phyloP scores from a whole-genome alignment of 2,329 filamentous ascomycete genomes.

The Colletotrichum echinochloae region DNA sequence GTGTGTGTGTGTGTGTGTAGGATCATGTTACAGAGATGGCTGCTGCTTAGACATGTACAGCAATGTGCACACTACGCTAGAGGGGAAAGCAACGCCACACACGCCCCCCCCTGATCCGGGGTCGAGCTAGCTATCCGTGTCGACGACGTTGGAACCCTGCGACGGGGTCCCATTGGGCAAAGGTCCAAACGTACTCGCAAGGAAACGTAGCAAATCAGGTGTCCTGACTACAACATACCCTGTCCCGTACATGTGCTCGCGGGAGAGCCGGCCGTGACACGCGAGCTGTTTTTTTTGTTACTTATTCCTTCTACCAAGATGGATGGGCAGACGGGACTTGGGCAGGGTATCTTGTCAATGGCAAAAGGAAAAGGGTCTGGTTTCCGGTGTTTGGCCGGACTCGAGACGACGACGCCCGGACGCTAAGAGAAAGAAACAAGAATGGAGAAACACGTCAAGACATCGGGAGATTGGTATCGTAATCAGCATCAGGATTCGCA shows the following conservation, averaged over 20 bases:
- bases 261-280: neutral
- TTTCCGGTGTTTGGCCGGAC: neutral
- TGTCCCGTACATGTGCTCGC: neutral
- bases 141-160: neutral
- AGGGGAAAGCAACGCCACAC: neutral
- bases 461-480: neutral
- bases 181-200: neutral
- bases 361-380: neutral
- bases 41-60: too few relatives aligned
- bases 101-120: neutral
- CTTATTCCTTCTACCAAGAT: neutral
- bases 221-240: neutral
- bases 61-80: neutral
- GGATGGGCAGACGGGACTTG: neutral
- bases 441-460: neutral
- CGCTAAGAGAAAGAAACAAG: neutral
- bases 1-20: neutral
- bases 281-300: neutral
- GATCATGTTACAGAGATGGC: neutral
- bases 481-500: conserved; percentile 9
- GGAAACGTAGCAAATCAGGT: neutral
- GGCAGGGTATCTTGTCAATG: neutral
- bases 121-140: neutral
- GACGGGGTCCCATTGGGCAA: neutral
- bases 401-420: neutral